phyloP scores from a whole-genome alignment of 1,284 basidiomycete genomes.

The Tilletia caries region DNA sequence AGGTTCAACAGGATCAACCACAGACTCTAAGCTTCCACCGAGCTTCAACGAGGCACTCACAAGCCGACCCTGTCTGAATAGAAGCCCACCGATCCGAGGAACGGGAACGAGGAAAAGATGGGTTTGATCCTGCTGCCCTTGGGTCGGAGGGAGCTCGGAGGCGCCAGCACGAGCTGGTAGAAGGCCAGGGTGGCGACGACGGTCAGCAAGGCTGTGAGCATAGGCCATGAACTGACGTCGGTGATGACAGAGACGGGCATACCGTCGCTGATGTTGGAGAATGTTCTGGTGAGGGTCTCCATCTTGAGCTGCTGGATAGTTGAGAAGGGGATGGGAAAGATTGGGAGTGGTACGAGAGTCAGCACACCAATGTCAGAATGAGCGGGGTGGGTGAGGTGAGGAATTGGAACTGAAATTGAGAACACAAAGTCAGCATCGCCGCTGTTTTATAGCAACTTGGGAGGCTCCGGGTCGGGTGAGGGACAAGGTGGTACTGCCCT shows the following conservation, averaged over 20 bases:
- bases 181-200: constrained; percentile 19
- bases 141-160: constrained; percentile 20
- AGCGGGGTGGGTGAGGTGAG: too few species aligned
- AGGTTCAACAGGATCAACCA: too few species aligned
- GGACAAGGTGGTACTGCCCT: too few species aligned
- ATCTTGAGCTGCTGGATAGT: background rate
- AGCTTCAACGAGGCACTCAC: too few species aligned
- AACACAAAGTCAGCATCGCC: too few species aligned
- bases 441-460: too few species aligned
- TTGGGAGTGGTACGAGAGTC: too few species aligned
- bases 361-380: too few species aligned
- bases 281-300: background rate
- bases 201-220: constrained; percentile 23
- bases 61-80: constrained; percentile 30
- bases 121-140: constrained; percentile 18
- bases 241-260: background rate
- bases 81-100: constrained; percentile 25
- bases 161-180: constrained; percentile 25
- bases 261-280: background rate
- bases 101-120: constrained; percentile 22
- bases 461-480: too few species aligned
- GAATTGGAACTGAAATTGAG: too few species aligned
- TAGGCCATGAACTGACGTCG: constrained; percentile 22
- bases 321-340: too few species aligned
- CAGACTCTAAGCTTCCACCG: too few species aligned